phyloP scores from a whole-genome alignment of 2,329 filamentous ascomycete genomes.

The Hymenoscyphus fraxineus region DNA sequence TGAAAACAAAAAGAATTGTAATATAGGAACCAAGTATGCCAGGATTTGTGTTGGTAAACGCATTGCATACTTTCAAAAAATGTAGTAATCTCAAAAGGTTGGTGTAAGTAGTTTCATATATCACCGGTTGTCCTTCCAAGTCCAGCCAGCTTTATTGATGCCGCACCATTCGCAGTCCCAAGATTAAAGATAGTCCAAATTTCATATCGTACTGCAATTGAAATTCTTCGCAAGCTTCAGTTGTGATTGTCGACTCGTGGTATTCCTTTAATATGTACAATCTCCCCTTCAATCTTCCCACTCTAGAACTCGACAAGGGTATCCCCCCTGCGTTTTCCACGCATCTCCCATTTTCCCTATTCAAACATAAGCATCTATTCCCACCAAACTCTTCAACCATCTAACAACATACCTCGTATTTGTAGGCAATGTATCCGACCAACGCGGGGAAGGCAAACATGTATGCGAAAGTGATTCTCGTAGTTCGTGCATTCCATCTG shows the following conservation, averaged over 20 bases:
- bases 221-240: neutral
- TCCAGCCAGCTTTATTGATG: neutral
- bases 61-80: neutral
- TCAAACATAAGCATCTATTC: slow-evolving; percentile 23
- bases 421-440: slow-evolving; percentile 69
- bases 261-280: slow-evolving; percentile 24
- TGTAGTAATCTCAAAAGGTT: neutral
- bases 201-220: neutral
- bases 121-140: neutral
- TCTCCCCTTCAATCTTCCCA: slow-evolving; percentile 24
- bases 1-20: neutral
- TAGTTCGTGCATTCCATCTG: slow-evolving; percentile 83
- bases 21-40: neutral
- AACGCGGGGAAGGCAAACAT: slow-evolving; percentile 67
- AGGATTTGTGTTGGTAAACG: neutral
- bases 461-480: slow-evolving; percentile 75
- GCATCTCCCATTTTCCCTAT: slow-evolving; percentile 81
- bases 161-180: neutral
- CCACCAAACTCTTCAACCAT: slow-evolving; percentile 38
- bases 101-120: neutral
- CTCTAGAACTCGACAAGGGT: slow-evolving; percentile 70
- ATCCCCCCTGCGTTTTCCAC: slow-evolving; percentile 86
- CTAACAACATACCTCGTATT: slow-evolving; percentile 65
- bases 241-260: neutral
- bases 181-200: neutral